Conservation (phyloP, 2,329 filamentous ascomycete species). For the Emmonsiellopsis sp. region DNA sequence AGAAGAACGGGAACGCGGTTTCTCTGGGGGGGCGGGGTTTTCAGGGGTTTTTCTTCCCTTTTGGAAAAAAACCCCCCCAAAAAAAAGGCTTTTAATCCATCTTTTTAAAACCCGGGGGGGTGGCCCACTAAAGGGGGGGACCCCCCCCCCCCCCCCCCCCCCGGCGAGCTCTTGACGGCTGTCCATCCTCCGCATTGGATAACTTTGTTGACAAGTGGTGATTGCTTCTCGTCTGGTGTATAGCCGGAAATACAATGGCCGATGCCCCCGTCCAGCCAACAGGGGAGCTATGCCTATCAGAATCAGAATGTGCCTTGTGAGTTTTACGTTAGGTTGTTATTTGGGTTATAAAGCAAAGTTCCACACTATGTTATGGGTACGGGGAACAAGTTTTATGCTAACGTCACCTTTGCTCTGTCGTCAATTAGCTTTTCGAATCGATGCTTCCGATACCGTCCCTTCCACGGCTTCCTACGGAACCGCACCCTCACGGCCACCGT, state of each 20-base stretch:
- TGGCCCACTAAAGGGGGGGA: no score
- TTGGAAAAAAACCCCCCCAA: no score
- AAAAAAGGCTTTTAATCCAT: no score
- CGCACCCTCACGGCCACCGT: constrained; percentile 39
- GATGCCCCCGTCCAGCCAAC: background rate
- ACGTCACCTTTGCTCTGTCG: background rate
- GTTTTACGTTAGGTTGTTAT: constrained; percentile 1
- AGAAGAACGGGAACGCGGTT: no score
- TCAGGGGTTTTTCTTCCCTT: no score
- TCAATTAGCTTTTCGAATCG: constrained; percentile 10
- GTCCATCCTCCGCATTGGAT: no score
- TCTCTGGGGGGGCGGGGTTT: no score
- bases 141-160: no score
- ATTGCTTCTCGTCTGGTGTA: background rate
- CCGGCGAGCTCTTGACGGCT: no score
- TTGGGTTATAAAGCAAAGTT: background rate
- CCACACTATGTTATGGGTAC: constrained; percentile 4
- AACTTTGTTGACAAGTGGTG: background rate
- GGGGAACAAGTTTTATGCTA: background rate
- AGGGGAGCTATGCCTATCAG: constrained; percentile 13
- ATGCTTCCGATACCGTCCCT: constrained; percentile 1
- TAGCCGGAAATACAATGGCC: background rate
- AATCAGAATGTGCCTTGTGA: constrained; percentile 20
- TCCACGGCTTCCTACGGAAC: constrained; percentile 20
- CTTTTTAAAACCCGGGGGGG: no score